Percentiles rank a stretch among this genome's conserved stretches.
phyloP scores from a whole-genome alignment of 768 basidiomycete genomes.

The Auriscalpium vulgare region DNA sequence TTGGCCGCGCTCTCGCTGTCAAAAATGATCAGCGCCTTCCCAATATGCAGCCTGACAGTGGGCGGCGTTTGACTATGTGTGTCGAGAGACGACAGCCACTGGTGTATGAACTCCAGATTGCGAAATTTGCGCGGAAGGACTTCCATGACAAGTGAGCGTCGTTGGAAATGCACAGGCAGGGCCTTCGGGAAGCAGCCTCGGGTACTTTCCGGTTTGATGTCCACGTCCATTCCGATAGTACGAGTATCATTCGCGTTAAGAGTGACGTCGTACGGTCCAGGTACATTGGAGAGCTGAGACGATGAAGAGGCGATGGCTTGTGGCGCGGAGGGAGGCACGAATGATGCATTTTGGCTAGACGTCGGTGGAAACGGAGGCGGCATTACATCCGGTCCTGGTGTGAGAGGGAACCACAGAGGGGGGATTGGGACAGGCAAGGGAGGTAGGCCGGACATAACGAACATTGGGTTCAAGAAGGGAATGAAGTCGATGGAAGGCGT shows the following conservation, averaged over 20 bases:
- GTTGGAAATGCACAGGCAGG: no score
- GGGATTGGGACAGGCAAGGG: no score
- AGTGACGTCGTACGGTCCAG: neutral
- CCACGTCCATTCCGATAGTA: conserved; percentile 5
- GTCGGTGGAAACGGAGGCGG: no score
- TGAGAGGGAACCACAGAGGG: neutral
- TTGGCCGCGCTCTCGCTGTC: conserved; percentile 34
- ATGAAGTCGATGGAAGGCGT: no score
- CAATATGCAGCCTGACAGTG: conserved; percentile 21
- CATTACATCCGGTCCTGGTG: neutral
- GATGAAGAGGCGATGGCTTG: neutral
- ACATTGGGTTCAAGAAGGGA: no score
- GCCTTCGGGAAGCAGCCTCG: conserved; percentile 7
- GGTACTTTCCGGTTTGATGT: neutral
- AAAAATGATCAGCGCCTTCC: conserved; percentile 48
- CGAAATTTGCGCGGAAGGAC: conserved; percentile 44
- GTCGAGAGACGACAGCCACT: conserved; percentile 31
- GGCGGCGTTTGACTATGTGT: neutral
- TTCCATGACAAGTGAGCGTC: conserved; percentile 47
- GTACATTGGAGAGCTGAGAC: neutral
- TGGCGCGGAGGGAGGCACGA: no score
- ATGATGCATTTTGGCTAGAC: no score
- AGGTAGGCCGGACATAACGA: no score
- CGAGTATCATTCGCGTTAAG: neutral
- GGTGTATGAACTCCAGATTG: conserved; percentile 30